phyloP scores from a whole-genome alignment of 345 rosid species.

The Lepidium africanum region DNA sequence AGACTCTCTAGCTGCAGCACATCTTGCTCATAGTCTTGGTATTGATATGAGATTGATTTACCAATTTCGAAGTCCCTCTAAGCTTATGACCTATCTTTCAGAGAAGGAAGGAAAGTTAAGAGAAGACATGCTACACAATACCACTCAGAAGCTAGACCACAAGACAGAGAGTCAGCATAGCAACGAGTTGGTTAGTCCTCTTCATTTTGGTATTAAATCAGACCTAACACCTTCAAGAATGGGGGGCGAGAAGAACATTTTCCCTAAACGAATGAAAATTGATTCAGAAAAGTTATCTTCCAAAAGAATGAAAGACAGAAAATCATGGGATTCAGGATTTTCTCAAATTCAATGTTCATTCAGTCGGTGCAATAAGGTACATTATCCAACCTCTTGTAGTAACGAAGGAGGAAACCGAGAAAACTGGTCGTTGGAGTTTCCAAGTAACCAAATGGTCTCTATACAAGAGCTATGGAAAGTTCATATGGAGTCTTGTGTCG shows the following conservation, averaged over 20 bases:
- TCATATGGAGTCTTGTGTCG: slow-evolving; percentile 86
- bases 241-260: slow-evolving; percentile 11
- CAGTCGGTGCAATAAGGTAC: slow-evolving; percentile 70
- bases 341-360: slow-evolving; percentile 44
- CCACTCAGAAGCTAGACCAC: slow-evolving; percentile 22
- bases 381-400: slow-evolving; percentile 28
- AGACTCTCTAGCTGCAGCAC: slow-evolving; percentile 83
- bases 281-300: slow-evolving; percentile 21
- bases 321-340: slow-evolving; percentile 37
- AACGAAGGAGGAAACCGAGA: slow-evolving; percentile 20
- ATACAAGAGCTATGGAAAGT: slow-evolving; percentile 75
- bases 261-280: slow-evolving; percentile 48
- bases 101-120: slow-evolving; percentile 29
- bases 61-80: slow-evolving; percentile 57
- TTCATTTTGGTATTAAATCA: slow-evolving; percentile 16
- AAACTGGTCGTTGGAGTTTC: slow-evolving; percentile 35
- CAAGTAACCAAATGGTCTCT: slow-evolving; percentile 34
- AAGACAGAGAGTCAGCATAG: slow-evolving; percentile 25
- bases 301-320: slow-evolving; percentile 15
- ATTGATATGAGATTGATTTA: slow-evolving; percentile 76
- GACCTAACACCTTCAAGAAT: slow-evolving; percentile 17
- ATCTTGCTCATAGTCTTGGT: slow-evolving; percentile 70
- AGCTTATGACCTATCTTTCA: slow-evolving; percentile 47
- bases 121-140: slow-evolving; percentile 20
- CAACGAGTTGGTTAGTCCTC: slow-evolving; percentile 21